phyloP scores from a whole-genome alignment of 768 basidiomycete species.

The Lactarius sp. region DNA sequence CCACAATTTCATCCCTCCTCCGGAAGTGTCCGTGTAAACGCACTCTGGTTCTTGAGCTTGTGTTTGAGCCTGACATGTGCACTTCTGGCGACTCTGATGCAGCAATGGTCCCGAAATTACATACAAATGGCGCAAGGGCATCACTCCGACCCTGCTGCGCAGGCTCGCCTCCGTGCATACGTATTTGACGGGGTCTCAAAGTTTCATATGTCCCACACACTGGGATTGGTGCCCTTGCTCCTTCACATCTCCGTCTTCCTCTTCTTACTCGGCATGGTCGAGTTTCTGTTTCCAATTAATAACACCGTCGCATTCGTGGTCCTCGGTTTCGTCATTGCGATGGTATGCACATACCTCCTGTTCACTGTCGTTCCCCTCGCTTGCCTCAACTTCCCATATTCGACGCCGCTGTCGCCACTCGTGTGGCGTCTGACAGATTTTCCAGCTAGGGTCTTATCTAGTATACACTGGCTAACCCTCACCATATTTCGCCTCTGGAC shows the following conservation, averaged over 20 bases:
- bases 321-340: conserved; percentile 2
- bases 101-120: no score
- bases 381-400: conserved; percentile 20
- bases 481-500: background rate
- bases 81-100: no score
- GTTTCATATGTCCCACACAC: conserved; percentile 10
- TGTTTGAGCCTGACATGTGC: no score
- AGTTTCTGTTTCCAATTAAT: conserved; percentile 22
- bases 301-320: conserved; percentile 10
- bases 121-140: no score
- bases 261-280: conserved; percentile 22
- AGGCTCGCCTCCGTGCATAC: conserved; percentile 11
- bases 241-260: conserved; percentile 22
- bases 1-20: no score
- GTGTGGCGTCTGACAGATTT: conserved; percentile 11
- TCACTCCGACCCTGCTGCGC: background rate
- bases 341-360: conserved; percentile 3
- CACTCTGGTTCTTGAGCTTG: no score
- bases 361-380: conserved; percentile 20
- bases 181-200: conserved; percentile 15
- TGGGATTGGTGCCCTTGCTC: conserved; percentile 16
- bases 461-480: conserved; percentile 5
- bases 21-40: no score
- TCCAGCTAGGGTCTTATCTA: background rate
- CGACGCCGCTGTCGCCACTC: conserved; percentile 20